Base-by-base conservation (phyloP, 2,329 filamentous ascomycete genomes). In the Microascus cirrosus region DNA sequence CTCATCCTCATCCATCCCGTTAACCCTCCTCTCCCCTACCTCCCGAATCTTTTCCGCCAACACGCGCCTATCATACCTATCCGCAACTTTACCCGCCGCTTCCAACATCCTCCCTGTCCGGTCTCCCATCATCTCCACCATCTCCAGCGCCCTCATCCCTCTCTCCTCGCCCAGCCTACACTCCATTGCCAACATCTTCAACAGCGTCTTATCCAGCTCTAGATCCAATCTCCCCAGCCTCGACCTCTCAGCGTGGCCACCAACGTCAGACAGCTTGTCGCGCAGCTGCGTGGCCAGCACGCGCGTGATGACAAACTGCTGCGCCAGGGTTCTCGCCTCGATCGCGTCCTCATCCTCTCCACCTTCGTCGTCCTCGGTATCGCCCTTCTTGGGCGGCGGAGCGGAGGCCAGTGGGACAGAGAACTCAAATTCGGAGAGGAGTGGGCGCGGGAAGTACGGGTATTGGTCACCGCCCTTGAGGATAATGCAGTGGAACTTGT, bases 401-500 rank as follows among this genome's bases (percentile, higher is more conserved):
- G 74, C 70, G 1, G 82, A 82, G 3, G 83, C 82, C 36, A 96
- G 75, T 0, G 95, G 94, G 20, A 99, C 82, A 51, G 86, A 84
- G 69, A 99, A 95, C 54, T 91, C 89, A 67, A 99, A 99, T 69
- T 99, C 94, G 50, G 87, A 92, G 39, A 99, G 85, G 42, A 96
- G 76, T 2, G 90, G 92, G 11, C 89, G 85, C 12, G 90, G 94
- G 73, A 93, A 97, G 74, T 94, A 96, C 0, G 93, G 92, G 67
- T 96, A 90, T 67, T 87, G 83, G 68, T 99, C 94, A 39, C 88
- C 89, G 61, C 94, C 94, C 74, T 99, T 99, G 67, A 99, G 85
- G 65, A 99, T 97, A 73, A 99, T 96, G 74, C 95, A 99, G 77
- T 97, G 93, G 72, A 99, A 99, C 67, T 88, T 93, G 66, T 88